phyloP scores from a whole-genome alignment of 1,284 basidiomycete species.

The Puccinia sorghi region DNA sequence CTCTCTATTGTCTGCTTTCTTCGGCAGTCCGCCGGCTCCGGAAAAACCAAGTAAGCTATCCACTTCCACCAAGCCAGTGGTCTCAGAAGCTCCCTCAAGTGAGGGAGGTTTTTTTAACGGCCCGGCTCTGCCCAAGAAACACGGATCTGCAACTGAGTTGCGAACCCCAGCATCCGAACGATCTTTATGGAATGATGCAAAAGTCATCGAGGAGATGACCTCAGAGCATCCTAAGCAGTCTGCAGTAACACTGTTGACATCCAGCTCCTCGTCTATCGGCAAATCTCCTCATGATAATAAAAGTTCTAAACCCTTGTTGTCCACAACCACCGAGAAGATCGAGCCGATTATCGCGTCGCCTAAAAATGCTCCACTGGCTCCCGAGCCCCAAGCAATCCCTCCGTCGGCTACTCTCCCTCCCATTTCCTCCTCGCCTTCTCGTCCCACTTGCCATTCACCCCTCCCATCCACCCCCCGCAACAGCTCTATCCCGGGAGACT shows the following conservation, averaged over 20 bases:
- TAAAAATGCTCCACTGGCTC: not conserved
- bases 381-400: not conserved
- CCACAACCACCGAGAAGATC: no score
- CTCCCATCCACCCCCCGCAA: not conserved
- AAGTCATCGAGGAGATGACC: not conserved
- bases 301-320: no score
- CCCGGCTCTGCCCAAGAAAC: not conserved
- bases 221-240: not conserved
- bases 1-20: conserved; percentile 32
- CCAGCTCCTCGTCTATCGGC: not conserved
- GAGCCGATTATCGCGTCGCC: not conserved
- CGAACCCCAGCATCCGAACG: not conserved
- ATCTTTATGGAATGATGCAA: not conserved
- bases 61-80: not conserved
- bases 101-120: no score
- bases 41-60: not conserved
- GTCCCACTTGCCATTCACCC: not conserved
- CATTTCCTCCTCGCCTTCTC: not conserved
- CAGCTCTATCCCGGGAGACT: conserved; percentile 11
- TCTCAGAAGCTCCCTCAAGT: not conserved
- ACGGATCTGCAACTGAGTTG: not conserved
- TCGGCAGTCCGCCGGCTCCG: not conserved
- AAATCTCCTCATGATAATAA: not conserved
- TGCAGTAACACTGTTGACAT: not conserved
- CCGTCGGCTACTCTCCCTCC: not conserved